These are phyloP conservation scores for Remersonia thermophila DNA, from an alignment of 2,329 filamentous ascomycete species.

Conservation along the genomic window DNA sequence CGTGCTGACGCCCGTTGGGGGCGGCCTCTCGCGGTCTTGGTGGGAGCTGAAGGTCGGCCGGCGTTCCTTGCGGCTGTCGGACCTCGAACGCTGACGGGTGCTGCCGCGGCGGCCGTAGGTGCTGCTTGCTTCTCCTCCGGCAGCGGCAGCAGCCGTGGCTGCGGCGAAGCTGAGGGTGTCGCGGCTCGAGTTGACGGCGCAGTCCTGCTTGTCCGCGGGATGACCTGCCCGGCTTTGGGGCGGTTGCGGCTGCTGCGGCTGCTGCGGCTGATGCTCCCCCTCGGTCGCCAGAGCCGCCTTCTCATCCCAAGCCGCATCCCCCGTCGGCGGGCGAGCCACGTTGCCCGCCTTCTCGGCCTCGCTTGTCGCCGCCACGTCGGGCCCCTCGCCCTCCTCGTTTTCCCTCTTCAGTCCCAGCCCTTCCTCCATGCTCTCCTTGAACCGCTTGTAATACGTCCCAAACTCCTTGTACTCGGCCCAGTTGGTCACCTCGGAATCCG, in stretches of 20 bases:
- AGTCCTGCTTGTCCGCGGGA: slow-evolving; percentile 1
- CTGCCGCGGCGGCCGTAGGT: slow-evolving; percentile 16
- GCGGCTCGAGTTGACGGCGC: slow-evolving; percentile 10
- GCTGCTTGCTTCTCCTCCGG: too few relatives aligned
- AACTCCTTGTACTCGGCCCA: slow-evolving; percentile 92
- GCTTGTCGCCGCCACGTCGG: background rate
- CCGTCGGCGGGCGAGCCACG: slow-evolving; percentile 6
- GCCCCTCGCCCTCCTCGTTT: background rate
- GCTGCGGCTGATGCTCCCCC: background rate
- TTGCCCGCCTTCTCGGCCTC: background rate
- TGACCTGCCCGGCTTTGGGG: background rate
- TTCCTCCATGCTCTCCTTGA: slow-evolving; percentile 53
- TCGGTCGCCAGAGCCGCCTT: background rate
- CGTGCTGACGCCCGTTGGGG: too few relatives aligned
- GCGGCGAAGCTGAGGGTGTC: slow-evolving; percentile 9
- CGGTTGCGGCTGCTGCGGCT: slow-evolving; percentile 19
- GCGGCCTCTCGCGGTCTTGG: too few relatives aligned
- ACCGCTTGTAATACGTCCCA: slow-evolving; percentile 61
- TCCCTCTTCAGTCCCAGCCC: slow-evolving; percentile 27
- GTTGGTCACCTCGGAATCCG: slow-evolving; percentile 82
- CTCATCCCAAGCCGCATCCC: background rate
- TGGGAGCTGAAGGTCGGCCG: slow-evolving; percentile 47
- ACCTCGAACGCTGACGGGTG: slow-evolving; percentile 16
- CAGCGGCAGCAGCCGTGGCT: slow-evolving; percentile 17
- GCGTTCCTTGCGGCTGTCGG: slow-evolving; percentile 32